Base-by-base conservation (phyloP, 2,329 filamentous ascomycete species). In the Parastagonospora avenae region DNA sequence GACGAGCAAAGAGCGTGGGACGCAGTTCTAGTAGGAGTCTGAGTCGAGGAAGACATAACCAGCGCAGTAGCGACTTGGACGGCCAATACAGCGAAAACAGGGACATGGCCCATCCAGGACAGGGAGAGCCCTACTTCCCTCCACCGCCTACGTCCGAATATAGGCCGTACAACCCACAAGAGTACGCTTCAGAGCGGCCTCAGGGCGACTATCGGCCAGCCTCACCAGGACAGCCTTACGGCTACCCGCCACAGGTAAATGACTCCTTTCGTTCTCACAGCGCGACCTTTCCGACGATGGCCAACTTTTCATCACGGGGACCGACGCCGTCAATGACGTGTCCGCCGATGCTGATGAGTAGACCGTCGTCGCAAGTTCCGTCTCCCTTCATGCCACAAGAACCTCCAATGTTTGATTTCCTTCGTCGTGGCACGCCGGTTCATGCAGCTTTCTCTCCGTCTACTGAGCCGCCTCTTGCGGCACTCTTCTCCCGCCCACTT, bases 161-260 rank as follows among this genome's bases (percentile, higher is more conserved):
- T 50, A 66, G 57, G 48, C 66, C 70, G 12, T 74, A 74, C 57
- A 70, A 71, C 41, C 62, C 71, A 31, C 70, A 70, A 49, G 69
- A 72, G 43, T 68, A 72, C 54, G 59, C 64, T 38, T 55, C 64
- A 14, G 54, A 58, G 15, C 48, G 52, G 24, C 49, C 55, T 39
- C 61, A 54, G 43, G 60, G 65, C 50, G 57, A 57, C 39, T 57
- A 53, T 45, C 68, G 57, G 38, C 46, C 59, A 14, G 61, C 62
- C 27, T 66, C 67, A 28, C 57, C 57, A 42, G 58, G 54, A 31
- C 65, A 64, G 28, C 62, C 66, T 10, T 66, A 68, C 46, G 60
- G 59, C 43, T 70, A 70, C 52, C 55, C 66, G 37, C 49, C 64
- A 51, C 70, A 74, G 71, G 71, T 73, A 74, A 73, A 72, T 68